A percentile compares a stretch with the other conserved stretches of the same genome.
These are phyloP conservation scores for Stephanodiscus minutulus DNA, from an alignment of 108 stramenopile genomes.

Conservation along the genomic window DNA sequence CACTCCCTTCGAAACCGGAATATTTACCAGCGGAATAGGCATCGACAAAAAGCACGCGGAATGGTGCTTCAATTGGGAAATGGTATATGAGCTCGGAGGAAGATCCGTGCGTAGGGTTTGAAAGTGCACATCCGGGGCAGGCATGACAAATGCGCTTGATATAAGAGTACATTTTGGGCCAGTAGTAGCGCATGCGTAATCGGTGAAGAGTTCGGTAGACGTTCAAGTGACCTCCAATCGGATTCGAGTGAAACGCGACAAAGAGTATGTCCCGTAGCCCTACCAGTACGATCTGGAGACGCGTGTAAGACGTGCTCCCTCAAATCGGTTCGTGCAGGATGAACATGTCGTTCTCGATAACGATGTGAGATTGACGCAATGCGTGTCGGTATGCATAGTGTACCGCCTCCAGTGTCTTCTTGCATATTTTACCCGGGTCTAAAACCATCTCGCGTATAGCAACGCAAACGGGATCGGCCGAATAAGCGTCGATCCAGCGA, in stretches of 20 bases:
- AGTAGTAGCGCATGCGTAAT: conserved; percentile 17
- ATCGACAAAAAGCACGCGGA: not conserved
- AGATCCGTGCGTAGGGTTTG: not conserved
- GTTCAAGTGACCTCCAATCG: conserved; percentile 27
- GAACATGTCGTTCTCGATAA: conserved; percentile 6
- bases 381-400: not conserved
- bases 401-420: not conserved
- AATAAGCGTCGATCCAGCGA: not conserved
- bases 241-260: conserved; percentile 17
- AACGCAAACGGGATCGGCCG: not conserved
- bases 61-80: conserved; percentile 3
- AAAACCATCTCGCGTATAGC: not conserved
- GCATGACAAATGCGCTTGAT: not conserved
- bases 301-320: not conserved
- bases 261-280: conserved; percentile 23
- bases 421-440: not conserved
- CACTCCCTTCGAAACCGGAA: not conserved
- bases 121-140: not conserved
- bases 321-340: conserved; percentile 4
- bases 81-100: not conserved
- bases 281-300: conserved; percentile 3
- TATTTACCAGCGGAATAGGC: not conserved
- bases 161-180: conserved; percentile 23
- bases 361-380: not conserved
- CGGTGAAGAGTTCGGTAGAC: not conserved